These are phyloP conservation scores for Suillus plorans DNA, from an alignment of 768 basidiomycete genomes.

Conservation along the genomic window DNA sequence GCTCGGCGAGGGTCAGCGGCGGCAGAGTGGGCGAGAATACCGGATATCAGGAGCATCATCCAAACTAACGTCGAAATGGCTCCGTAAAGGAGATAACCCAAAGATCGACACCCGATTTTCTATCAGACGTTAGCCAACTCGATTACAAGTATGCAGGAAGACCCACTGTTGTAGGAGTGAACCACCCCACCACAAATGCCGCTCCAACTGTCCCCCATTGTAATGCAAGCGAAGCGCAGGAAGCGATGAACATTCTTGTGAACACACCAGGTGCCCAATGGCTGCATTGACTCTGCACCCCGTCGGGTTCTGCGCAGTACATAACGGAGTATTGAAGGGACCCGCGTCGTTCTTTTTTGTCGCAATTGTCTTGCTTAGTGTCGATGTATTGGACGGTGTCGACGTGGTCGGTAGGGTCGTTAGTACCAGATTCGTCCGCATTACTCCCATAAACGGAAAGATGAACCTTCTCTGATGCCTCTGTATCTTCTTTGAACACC, in stretches of 20 bases:
- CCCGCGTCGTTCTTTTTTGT: slow-evolving; percentile 1
- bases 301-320: slow-evolving; percentile 9
- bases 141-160: background rate
- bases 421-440: background rate
- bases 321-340: background rate
- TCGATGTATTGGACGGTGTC: background rate
- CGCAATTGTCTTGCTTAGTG: background rate
- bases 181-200: slow-evolving; percentile 21
- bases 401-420: too few species aligned
- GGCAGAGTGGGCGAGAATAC: slow-evolving; percentile 5
- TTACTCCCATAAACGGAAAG: background rate
- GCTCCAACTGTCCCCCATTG: slow-evolving; percentile 28
- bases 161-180: slow-evolving; percentile 23
- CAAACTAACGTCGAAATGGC: slow-evolving; percentile 19
- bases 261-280: slow-evolving; percentile 20
- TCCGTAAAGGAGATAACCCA: slow-evolving; percentile 22
- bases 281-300: background rate
- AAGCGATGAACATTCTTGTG: slow-evolving; percentile 20
- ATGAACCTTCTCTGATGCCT: background rate
- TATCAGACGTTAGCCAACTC: background rate
- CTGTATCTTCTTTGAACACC: background rate
- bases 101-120: slow-evolving; percentile 22
- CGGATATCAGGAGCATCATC: slow-evolving; percentile 18
- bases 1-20: background rate
- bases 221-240: slow-evolving; percentile 17